Conservation (phyloP, 139 green algal genomes). For the Closterium sp. region DNA sequence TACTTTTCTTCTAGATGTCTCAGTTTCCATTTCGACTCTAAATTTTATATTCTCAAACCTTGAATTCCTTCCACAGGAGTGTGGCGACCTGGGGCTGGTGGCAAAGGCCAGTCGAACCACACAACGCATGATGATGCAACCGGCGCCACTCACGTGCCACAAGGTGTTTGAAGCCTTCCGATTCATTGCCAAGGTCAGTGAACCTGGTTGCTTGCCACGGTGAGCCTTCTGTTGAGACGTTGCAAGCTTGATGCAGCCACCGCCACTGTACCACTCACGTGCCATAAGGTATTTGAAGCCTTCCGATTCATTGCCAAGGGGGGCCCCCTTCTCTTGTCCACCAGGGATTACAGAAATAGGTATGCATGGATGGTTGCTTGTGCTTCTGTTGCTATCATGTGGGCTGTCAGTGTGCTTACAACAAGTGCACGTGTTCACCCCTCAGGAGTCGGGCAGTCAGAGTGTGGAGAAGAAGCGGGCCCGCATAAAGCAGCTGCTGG, state of each 20-base stretch:
- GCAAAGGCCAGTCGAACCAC: slow-evolving; percentile 60
- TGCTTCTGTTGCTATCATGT: no score
- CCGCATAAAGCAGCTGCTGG: slow-evolving; percentile 76
- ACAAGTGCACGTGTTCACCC: no score
- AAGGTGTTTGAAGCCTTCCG: slow-evolving; percentile 57
- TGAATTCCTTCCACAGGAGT: not conserved
- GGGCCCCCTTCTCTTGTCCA: no score
- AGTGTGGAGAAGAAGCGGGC: slow-evolving; percentile 42
- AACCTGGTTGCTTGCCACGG: no score
- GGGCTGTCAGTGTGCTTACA: no score
- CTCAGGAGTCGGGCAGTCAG: slow-evolving; percentile 23
- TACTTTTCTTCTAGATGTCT: no score
- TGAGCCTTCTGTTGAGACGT: not conserved
- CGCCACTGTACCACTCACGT: slow-evolving; percentile 64
- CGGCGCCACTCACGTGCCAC: slow-evolving; percentile 58
- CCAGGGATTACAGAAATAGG: no score
- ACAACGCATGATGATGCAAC: slow-evolving; percentile 40
- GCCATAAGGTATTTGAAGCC: slow-evolving; percentile 48
- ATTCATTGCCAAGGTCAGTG: slow-evolving; percentile 55
- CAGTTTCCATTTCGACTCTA: no score
- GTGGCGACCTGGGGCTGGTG: slow-evolving; percentile 83
- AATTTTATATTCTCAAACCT: not conserved
- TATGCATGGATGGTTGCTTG: no score
- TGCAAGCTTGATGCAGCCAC: slow-evolving; percentile 23
- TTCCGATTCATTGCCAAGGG: slow-evolving; percentile 35